Evolutionary conservation across 2,329 filamentous ascomycete species (phyloP).

Genomic region (Aspergillus pseudonomiae): DNA sequence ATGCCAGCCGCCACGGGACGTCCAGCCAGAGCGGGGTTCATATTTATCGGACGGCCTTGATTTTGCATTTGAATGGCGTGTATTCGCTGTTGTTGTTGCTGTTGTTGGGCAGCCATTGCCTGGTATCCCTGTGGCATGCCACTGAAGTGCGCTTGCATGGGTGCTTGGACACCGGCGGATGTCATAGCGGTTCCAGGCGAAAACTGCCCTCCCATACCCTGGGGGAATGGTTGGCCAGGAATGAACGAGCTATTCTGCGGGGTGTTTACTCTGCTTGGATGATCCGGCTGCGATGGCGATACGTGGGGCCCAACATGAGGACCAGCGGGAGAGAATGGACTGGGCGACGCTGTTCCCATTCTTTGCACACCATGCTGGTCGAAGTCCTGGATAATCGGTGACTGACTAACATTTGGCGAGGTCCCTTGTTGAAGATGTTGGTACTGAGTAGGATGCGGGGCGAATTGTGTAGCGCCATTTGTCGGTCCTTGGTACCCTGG

Average conservation of each 20-base stretch:
- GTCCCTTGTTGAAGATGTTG: constrained; percentile 81
- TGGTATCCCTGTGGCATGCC: constrained; percentile 56
- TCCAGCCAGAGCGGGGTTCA: constrained; percentile 40
- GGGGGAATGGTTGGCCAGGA: constrained; percentile 50
- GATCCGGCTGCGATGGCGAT: constrained; percentile 76
- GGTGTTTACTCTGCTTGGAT: constrained; percentile 65
- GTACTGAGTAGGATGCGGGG: constrained; percentile 68
- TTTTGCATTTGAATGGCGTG: constrained; percentile 85
- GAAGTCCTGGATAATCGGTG: constrained; percentile 83
- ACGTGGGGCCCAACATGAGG: constrained; percentile 73
- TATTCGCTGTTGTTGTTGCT: constrained; percentile 60
- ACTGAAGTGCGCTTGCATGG: constrained; percentile 53
- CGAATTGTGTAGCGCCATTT: constrained; percentile 63
- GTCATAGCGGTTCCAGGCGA: constrained; percentile 43
- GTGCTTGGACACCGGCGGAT: constrained; percentile 42
- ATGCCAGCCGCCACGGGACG: constrained; percentile 38
- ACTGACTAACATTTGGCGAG: constrained; percentile 83
- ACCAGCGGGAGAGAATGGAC: constrained; percentile 79
- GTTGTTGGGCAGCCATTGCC: constrained; percentile 71
- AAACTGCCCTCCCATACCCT: constrained; percentile 48
- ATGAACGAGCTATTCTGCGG: constrained; percentile 74
- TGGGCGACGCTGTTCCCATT: constrained; percentile 89
- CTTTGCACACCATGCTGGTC: constrained; percentile 69
- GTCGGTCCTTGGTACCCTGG: constrained; percentile 69
- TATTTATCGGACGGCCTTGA: constrained; percentile 66